Conservation (phyloP, 495 filamentous ascomycete species). For the Zalerion maritima region DNA sequence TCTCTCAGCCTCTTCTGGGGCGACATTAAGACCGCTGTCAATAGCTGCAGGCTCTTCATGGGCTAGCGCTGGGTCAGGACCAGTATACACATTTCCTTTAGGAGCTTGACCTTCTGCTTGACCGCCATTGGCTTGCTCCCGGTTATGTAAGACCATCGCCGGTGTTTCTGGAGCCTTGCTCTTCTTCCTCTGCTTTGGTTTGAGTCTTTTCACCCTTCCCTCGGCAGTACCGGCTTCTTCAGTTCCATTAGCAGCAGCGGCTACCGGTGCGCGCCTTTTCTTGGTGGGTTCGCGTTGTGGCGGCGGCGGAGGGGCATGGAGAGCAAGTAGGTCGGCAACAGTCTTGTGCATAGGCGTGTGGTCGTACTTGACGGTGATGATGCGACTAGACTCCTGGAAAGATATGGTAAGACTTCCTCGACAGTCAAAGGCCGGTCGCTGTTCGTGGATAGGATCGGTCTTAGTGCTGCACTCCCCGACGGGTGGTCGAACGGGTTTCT, state of each 20-base stretch:
- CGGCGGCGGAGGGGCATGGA: constrained; percentile 17
- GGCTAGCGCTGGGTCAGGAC: too few species aligned
- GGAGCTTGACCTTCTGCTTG: too few species aligned
- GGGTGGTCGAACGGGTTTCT: constrained; percentile 16
- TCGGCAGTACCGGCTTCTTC: neutral
- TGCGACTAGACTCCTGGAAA: constrained; percentile 23
- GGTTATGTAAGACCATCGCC: too few species aligned
- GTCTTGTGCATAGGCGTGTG: constrained; percentile 33
- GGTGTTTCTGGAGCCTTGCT: constrained; percentile 12
- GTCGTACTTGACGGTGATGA: constrained; percentile 29
- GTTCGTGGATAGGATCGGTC: constrained; percentile 14
- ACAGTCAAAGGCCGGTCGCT: constrained; percentile 36
- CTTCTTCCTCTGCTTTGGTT: constrained; percentile 23
- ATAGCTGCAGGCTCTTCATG: too few species aligned
- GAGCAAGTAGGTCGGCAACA: constrained; percentile 25
- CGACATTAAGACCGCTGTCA: constrained; percentile 24
- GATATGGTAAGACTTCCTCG: constrained; percentile 28
- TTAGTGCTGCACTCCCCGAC: constrained; percentile 29
- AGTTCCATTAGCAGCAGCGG: constrained; percentile 6
- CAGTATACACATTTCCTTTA: too few species aligned
- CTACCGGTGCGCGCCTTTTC: constrained; percentile 1
- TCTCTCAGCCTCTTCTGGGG: constrained; percentile 26
- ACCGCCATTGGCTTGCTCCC: too few species aligned
- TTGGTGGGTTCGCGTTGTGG: constrained; percentile 1
- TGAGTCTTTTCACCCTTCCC: too few species aligned